phyloP scores from a whole-genome alignment of 2,329 filamentous ascomycete species.

The Alternaria sp. region DNA sequence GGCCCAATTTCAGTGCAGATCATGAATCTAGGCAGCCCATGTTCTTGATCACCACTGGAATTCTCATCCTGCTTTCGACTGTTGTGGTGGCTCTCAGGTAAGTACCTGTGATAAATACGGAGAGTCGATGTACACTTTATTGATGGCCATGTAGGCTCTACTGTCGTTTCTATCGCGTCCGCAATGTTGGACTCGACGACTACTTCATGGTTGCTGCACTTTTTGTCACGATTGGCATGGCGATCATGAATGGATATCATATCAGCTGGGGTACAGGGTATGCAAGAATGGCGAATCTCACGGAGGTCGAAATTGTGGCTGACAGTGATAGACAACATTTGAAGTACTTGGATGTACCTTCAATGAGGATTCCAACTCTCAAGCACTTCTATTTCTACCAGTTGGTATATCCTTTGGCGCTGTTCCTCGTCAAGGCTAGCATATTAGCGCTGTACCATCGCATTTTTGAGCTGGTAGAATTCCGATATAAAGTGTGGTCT shows the following conservation, averaged over 20 bases:
- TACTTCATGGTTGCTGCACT: background rate
- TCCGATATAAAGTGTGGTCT: conserved; percentile 15
- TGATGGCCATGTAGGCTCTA: too few relatives aligned
- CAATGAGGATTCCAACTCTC: background rate
- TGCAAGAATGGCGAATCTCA: background rate
- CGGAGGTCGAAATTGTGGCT: background rate
- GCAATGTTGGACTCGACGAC: background rate
- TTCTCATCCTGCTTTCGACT: background rate
- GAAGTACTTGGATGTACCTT: background rate
- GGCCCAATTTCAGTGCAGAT: conserved; percentile 2
- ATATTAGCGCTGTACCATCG: conserved; percentile 34
- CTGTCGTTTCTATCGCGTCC: background rate
- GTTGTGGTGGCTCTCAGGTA: too few relatives aligned
- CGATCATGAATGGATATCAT: conserved; percentile 7
- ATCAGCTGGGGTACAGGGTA: conserved; percentile 14
- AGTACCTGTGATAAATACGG: too few relatives aligned
- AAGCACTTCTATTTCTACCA: conserved; percentile 34
- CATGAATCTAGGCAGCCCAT: background rate
- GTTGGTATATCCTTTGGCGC: conserved; percentile 32
- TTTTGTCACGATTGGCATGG: conserved; percentile 7
- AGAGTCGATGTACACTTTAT: too few relatives aligned
- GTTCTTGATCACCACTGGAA: background rate
- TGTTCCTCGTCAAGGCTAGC: conserved; percentile 34
- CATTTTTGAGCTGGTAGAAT: conserved; percentile 23
- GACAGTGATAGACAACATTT: background rate